Conservation (phyloP, 352 stramenopile species). For the Phytophthora pini region DNA sequence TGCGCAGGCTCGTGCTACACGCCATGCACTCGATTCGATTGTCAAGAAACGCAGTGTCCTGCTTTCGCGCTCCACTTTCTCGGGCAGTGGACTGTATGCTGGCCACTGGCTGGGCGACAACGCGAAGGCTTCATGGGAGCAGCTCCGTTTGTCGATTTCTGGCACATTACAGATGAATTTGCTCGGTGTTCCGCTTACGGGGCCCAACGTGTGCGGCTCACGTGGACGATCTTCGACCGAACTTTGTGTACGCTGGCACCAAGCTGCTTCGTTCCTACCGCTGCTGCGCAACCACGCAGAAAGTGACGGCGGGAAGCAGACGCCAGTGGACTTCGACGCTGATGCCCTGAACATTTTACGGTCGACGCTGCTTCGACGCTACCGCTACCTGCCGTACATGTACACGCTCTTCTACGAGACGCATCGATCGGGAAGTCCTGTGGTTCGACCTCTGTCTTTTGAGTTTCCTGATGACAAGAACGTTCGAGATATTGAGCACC, state of each 20-base stretch:
- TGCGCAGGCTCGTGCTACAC: conserved; percentile 61
- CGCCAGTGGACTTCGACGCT: conserved; percentile 72
- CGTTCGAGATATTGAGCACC: conserved; percentile 52
- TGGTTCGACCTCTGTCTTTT: conserved; percentile 64
- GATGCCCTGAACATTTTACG: conserved; percentile 72
- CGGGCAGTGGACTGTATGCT: conserved; percentile 62
- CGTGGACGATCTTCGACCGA: conserved; percentile 55
- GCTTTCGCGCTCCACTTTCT: conserved; percentile 74
- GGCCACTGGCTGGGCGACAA: conserved; percentile 71
- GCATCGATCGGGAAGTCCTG: conserved; percentile 45
- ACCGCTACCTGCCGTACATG: conserved; percentile 83
- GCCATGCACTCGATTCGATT: conserved; percentile 51
- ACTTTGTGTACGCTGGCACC: conserved; percentile 85
- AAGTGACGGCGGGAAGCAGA: conserved; percentile 44
- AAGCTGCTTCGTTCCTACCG: conserved; percentile 80
- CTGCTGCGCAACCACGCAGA: conserved; percentile 82
- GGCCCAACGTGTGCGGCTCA: conserved; percentile 73
- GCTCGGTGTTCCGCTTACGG: conserved; percentile 73
- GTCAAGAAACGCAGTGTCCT: conserved; percentile 68
- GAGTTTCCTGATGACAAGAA: conserved; percentile 67
- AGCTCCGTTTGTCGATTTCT: conserved; percentile 77
- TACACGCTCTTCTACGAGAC: conserved; percentile 85
- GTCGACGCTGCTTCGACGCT: conserved; percentile 64
- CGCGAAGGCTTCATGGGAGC: conserved; percentile 72
- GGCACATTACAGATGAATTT: conserved; percentile 81